phyloP scores from a whole-genome alignment of 1,139 yeast species.

The Zygosaccharomyces pseudobailii region DNA sequence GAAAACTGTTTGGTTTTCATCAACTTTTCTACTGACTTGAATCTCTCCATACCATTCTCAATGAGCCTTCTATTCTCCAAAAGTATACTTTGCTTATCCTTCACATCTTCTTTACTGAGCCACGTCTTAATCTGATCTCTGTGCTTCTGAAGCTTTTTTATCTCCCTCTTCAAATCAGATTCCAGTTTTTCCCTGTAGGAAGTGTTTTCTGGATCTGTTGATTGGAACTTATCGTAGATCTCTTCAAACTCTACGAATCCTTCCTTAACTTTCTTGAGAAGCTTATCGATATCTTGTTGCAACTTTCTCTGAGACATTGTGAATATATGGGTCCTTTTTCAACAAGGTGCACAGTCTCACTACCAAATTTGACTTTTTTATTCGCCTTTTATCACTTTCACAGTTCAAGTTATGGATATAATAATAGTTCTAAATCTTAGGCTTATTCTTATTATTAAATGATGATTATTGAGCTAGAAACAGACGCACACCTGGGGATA shows the following conservation, averaged over 20 bases:
- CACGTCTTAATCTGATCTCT: conserved; percentile 96
- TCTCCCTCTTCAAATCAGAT: conserved; percentile 89
- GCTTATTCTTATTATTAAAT: not conserved
- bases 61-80: conserved; percentile 78
- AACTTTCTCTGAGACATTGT: conserved; percentile 63
- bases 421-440: not conserved
- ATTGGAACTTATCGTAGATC: conserved; percentile 78
- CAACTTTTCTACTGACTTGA: conserved; percentile 89
- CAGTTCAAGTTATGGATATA: not conserved
- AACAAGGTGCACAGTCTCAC: not conserved
- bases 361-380: not conserved
- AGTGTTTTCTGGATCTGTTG: conserved; percentile 60
- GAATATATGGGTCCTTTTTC: not conserved
- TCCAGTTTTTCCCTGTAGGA: conserved; percentile 94
- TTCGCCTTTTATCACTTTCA: not conserved
- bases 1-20: conserved; percentile 95
- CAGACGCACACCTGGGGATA: too few species aligned
- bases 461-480: too few species aligned
- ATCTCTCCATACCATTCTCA: conserved; percentile 93
- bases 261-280: conserved; percentile 89
- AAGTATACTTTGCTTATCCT: conserved; percentile 71
- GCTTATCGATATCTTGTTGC: conserved; percentile 89
- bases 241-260: conserved; percentile 87
- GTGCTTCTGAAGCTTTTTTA: conserved; percentile 88
- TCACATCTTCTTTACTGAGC: conserved; percentile 88